phyloP scores from a whole-genome alignment of 352 stramenopile species.

The Plasmopara viticola region DNA sequence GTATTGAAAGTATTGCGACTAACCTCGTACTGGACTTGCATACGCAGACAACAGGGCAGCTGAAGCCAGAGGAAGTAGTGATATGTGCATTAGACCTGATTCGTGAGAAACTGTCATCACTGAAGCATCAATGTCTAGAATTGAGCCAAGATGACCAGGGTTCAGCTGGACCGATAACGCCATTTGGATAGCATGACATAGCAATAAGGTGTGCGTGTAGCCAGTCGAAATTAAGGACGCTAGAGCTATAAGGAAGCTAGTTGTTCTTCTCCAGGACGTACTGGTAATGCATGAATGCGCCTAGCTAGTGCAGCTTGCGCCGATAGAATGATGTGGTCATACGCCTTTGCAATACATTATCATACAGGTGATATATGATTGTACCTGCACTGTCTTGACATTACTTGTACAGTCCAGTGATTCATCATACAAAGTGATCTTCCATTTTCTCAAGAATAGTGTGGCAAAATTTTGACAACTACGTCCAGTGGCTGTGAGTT shows the following conservation, averaged over 20 bases:
- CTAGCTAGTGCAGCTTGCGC: slow-evolving; percentile 17
- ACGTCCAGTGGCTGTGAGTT: slow-evolving; percentile 40
- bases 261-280: background rate
- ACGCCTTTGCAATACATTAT: slow-evolving; percentile 20
- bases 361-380: slow-evolving; percentile 19
- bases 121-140: slow-evolving; percentile 85
- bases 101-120: slow-evolving; percentile 75
- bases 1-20: slow-evolving; percentile 4
- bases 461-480: slow-evolving; percentile 57
- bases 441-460: slow-evolving; percentile 40
- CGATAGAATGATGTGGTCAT: slow-evolving; percentile 28
- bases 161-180: slow-evolving; percentile 59
- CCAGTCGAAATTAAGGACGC: slow-evolving; percentile 7
- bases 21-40: slow-evolving; percentile 1
- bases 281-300: background rate
- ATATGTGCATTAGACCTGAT: slow-evolving; percentile 84
- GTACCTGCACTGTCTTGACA: background rate
- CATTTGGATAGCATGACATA: slow-evolving; percentile 59
- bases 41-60: slow-evolving; percentile 68
- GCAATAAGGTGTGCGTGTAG: slow-evolving; percentile 12
- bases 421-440: too few species aligned
- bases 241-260: background rate
- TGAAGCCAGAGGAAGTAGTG: slow-evolving; percentile 81
- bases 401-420: too few species aligned
- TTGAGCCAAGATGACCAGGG: slow-evolving; percentile 75